Base-by-base conservation (phyloP, 2,329 filamentous ascomycete genomes). In the Lachnum nothofagi region DNA sequence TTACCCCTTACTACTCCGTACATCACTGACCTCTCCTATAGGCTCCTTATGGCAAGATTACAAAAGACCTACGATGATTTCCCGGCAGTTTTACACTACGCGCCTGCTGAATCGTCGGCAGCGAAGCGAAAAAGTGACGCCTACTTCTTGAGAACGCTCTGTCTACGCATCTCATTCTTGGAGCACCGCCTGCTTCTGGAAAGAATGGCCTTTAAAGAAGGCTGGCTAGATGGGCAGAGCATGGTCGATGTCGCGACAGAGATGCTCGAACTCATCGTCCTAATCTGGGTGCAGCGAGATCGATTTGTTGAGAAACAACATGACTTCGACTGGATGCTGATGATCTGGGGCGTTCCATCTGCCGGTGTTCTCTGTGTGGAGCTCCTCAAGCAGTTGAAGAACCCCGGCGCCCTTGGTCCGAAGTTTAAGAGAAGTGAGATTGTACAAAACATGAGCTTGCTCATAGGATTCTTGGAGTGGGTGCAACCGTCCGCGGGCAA, bases 111-210 rank as follows among this genome's bases (percentile, higher is more conserved):
- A 7, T 55, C 75, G n/a, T 65, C 67, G 6, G 68, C 68, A 16
- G 65, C 67, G 2, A 60, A 69, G 0, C 60, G 67, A 7, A n/a
- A n/a, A n/a, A 33, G 66, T 0, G 53, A 64, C 0, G 58, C 62
- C 0, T 51, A 76, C 0, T 75, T 75, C 44, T 66, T 67, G 4
- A 66, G 74, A 2, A 68, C 77, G 12, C 60, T 80, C 1, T 62
- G 19, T n/a, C 41, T 77, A 1, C 68, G 69, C 2, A 67, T 80
- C 2, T 70, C 75, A 19, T 72, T 78, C 39, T 63, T 80, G 0
- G 74, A 81, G 35, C 82, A 81, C 33, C 66, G 78, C 2, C 82
- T 84, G 49, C 72, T 83, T 8, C 65, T 82, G 5, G 76, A 83
- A 48, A 69, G 80, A 14, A 69, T 82, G 0, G 63, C 83, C 7